A percentile compares a stretch with the other conserved stretches of the same genome.
Evolutionary conservation across 2,329 filamentous ascomycete species (phyloP).

Genomic region (Lizonia empirigonia): DNA sequence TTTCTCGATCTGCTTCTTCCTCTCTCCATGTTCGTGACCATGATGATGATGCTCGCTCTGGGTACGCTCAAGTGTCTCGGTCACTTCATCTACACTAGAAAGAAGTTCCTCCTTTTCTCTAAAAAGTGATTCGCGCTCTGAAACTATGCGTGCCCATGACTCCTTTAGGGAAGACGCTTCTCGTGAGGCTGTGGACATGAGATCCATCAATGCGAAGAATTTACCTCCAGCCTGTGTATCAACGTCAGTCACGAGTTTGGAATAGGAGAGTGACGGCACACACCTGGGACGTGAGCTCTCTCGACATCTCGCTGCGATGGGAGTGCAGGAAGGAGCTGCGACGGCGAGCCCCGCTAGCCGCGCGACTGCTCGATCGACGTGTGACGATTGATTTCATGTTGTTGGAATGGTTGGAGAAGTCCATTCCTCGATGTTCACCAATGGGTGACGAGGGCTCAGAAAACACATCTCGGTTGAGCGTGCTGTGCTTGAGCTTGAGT

Average conservation of each 20-base stretch:
- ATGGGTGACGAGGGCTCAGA: slow-evolving; percentile 30
- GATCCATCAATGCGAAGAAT: slow-evolving; percentile 38
- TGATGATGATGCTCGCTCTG: slow-evolving; percentile 30
- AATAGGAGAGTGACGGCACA: neutral
- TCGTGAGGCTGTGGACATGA: slow-evolving; percentile 33
- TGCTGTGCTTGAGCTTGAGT: slow-evolving; percentile 30
- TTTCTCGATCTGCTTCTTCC: slow-evolving; percentile 31
- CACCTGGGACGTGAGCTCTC: slow-evolving; percentile 28
- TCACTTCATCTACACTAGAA: slow-evolving; percentile 28
- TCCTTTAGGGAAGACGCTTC: slow-evolving; percentile 34
- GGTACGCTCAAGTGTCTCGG: slow-evolving; percentile 31
- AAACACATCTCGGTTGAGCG: slow-evolving; percentile 29
- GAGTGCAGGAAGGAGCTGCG: slow-evolving; percentile 31
- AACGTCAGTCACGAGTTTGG: neutral
- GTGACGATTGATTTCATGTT: slow-evolving; percentile 19
- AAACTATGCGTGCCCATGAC: slow-evolving; percentile 31
- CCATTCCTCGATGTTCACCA: slow-evolving; percentile 17
- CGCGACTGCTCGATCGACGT: slow-evolving; percentile 23
- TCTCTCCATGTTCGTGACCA: slow-evolving; percentile 27
- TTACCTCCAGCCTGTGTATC: slow-evolving; percentile 26
- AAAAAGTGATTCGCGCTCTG: slow-evolving; percentile 33
- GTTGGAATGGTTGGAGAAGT: slow-evolving; percentile 18
- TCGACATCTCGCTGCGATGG: slow-evolving; percentile 34
- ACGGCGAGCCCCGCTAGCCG: slow-evolving; percentile 25
- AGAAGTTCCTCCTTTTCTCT: slow-evolving; percentile 29